phyloP scores from a whole-genome alignment of 805 yeast genomes.

The Priceomyces melissophilus region DNA sequence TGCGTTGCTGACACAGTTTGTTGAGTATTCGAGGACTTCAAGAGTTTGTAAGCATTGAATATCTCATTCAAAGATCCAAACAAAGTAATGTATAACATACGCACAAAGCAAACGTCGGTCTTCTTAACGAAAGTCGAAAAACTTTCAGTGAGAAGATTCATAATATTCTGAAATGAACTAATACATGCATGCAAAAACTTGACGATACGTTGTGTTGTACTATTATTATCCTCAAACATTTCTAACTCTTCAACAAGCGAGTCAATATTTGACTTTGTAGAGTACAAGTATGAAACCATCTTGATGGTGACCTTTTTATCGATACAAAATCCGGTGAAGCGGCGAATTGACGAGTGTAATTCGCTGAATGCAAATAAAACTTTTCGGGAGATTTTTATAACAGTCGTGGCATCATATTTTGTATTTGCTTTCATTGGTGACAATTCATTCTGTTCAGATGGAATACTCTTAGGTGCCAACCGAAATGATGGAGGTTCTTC shows the following conservation, averaged over 20 bases:
- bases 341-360: constrained; percentile 55
- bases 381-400: constrained; percentile 54
- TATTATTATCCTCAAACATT: constrained; percentile 42
- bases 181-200: constrained; percentile 32
- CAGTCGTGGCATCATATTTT: constrained; percentile 13
- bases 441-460: not conserved
- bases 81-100: constrained; percentile 59
- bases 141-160: constrained; percentile 46
- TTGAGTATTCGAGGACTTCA: constrained; percentile 12
- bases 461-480: not conserved
- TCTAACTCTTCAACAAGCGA: constrained; percentile 56
- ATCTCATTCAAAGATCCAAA: constrained; percentile 66
- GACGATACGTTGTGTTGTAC: constrained; percentile 26
- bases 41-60: constrained; percentile 56
- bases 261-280: constrained; percentile 54
- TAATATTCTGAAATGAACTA: constrained; percentile 50
- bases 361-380: constrained; percentile 61
- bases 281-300: constrained; percentile 48
- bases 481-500: constrained; percentile 1
- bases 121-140: constrained; percentile 47
- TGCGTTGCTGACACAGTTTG: not conserved
- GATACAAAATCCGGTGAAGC: constrained; percentile 55
- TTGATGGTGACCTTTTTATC: constrained; percentile 54
- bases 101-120: constrained; percentile 60
- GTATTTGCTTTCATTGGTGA: constrained; percentile 10